Conservation (phyloP, 768 basidiomycete species). For the Leucocoprinus birnbaumii region DNA sequence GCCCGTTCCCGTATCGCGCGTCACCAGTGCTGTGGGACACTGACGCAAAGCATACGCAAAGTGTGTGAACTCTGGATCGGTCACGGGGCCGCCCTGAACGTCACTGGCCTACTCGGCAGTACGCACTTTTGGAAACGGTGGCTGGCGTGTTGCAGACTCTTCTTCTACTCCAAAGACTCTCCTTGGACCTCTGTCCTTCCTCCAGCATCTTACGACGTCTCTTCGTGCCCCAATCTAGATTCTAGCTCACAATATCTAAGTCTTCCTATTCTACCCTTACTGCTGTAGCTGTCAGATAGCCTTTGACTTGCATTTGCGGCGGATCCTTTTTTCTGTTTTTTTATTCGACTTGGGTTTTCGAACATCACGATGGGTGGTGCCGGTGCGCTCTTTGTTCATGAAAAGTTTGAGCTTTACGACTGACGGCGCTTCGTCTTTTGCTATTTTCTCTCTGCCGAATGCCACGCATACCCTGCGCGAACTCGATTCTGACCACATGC, state of each 20-base stretch:
- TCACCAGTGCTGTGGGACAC: no score
- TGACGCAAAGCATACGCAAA: no score
- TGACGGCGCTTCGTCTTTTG: not conserved
- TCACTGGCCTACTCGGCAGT: no score
- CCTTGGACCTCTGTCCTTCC: not conserved
- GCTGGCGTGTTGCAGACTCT: not conserved
- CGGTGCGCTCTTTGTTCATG: conserved; percentile 27
- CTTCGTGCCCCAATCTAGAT: not conserved
- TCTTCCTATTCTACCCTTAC: not conserved
- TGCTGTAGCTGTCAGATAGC: not conserved
- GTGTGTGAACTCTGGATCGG: conserved; percentile 11
- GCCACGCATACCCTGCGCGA: not conserved
- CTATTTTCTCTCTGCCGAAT: not conserved
- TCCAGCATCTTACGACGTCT: not conserved
- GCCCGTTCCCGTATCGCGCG: not conserved
- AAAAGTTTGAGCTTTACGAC: not conserved
- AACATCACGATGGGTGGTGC: conserved; percentile 35
- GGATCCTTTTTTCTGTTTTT: conserved; percentile 1
- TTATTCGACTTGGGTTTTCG: conserved; percentile 1
- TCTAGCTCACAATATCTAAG: not conserved
- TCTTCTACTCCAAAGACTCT: not conserved
- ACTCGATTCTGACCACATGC: no score
- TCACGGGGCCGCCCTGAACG: conserved; percentile 14
- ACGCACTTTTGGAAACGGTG: not conserved
- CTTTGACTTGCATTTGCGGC: conserved; percentile 1